Evolutionary conservation across 495 filamentous ascomycete genomes (phyloP).

Genomic region (Aspergillus sclerotiicarbonarius): DNA sequence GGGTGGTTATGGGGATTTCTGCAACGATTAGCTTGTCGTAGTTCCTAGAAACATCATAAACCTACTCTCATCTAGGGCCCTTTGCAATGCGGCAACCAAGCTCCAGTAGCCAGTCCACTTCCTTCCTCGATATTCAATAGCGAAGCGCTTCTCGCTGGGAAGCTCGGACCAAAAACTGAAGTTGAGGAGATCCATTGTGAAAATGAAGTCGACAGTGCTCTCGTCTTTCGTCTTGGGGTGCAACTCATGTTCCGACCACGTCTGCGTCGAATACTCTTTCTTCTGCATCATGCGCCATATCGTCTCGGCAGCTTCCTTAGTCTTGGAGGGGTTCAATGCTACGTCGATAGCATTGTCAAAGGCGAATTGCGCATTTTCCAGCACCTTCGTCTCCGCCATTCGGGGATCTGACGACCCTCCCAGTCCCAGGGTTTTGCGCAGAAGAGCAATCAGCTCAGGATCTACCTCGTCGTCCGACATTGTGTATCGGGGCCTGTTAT

Average conservation of each 20-base stretch:
- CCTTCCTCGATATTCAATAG: conserved; percentile 74
- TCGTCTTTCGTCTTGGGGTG: conserved; percentile 80
- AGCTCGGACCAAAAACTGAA: conserved; percentile 92
- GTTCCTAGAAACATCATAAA: conserved; percentile 11
- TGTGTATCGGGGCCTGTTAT: neutral
- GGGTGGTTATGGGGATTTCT: conserved; percentile 87
- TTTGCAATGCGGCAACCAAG: conserved; percentile 78
- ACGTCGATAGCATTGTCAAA: conserved; percentile 94
- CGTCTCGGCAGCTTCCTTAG: conserved; percentile 73
- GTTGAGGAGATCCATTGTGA: conserved; percentile 94
- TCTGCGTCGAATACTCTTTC: conserved; percentile 76
- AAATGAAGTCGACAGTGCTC: conserved; percentile 82
- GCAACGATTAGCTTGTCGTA: conserved; percentile 12
- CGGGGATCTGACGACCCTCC: conserved; percentile 52
- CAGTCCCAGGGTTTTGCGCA: conserved; percentile 74
- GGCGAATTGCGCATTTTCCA: conserved; percentile 79
- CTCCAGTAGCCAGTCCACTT: conserved; percentile 96
- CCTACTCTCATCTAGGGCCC: conserved; percentile 85
- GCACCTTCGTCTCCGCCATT: conserved; percentile 68
- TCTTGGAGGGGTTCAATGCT: conserved; percentile 71
- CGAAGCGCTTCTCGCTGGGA: conserved; percentile 62
- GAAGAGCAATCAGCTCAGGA: conserved; percentile 79
- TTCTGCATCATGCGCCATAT: conserved; percentile 81
- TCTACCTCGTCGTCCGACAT: conserved; percentile 93
- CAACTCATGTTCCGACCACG: conserved; percentile 86